These are phyloP conservation scores for Nothophytophthora sp. DNA, from an alignment of 352 stramenopile species.

Conservation along the genomic window DNA sequence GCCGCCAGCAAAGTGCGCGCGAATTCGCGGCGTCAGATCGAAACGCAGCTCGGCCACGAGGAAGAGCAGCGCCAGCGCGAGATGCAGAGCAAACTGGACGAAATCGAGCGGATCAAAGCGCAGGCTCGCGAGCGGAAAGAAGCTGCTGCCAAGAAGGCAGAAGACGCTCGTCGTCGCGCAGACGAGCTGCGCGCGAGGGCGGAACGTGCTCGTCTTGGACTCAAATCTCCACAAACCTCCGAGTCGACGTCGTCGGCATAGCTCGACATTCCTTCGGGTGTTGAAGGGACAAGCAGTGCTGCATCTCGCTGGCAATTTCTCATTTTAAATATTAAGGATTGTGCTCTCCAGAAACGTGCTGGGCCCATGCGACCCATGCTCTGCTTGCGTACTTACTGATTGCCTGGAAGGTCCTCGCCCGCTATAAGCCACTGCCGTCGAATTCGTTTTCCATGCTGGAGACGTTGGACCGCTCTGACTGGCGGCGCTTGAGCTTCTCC, in stretches of 20 bases:
- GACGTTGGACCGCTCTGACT: conserved; percentile 16
- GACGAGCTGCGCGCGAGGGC: conserved; percentile 54
- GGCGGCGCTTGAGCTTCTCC: conserved; percentile 24
- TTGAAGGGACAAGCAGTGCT: too few relatives aligned
- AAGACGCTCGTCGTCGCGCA: conserved; percentile 55
- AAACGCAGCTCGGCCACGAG: conserved; percentile 60
- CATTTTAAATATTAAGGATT: too few relatives aligned
- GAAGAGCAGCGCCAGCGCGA: conserved; percentile 50
- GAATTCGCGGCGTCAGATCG: conserved; percentile 67
- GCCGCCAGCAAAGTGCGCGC: conserved; percentile 66
- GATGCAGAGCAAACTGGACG: conserved; percentile 41
- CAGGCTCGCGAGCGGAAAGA: conserved; percentile 45
- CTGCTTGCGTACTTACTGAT: too few relatives aligned
- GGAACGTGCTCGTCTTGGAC: conserved; percentile 41
- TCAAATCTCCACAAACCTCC: conserved; percentile 19
- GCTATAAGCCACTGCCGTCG: not conserved
- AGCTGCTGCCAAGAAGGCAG: conserved; percentile 45
- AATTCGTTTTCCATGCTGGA: conserved; percentile 19
- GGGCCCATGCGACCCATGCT: too few relatives aligned
- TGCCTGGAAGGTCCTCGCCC: too few relatives aligned
- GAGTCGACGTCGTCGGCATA: conserved; percentile 20
- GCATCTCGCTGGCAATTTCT: not conserved
- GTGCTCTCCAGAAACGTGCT: too few relatives aligned
- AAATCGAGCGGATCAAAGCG: conserved; percentile 54
- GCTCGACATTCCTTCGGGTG: not conserved